Evolutionary conservation across 148 eudicot species (phyloP), one percentile per base, ranked within the genome.

Genomic region (Fagopyrum esculentum): DNA sequence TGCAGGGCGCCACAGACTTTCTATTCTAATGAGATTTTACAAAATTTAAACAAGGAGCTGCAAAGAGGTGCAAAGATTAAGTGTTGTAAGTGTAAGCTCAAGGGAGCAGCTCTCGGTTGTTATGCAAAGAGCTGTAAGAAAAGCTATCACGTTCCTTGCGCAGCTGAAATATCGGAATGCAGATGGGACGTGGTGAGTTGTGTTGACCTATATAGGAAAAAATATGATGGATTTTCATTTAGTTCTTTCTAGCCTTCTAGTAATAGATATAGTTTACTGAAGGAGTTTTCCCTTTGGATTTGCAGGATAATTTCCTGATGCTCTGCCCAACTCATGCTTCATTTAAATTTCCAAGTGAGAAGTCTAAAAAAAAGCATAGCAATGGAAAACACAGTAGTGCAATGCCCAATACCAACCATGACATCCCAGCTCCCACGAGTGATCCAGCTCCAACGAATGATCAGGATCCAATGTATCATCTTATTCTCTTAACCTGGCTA

Each of bases 31-130:
- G 96, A 89, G 19, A 83, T 71, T 8, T 78, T 90, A 11, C 83
- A 77, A 78, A 95, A 92, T 84, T 84, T 95, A 72, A 89, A 87
- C 72, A 76, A 85, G 78, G 98, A 95, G 79, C 83, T 95, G 22
- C 87, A 85, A 66, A 87, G 98, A 76, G 90, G 93, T 72, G 81
- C 84, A 73, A 92, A 92, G 74, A 93, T 95, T 43, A 95, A 92
- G 77, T 95, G 98, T 80, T 84, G 85, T 75, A 63, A 82, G 22
- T 95, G 98, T 84, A 88, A 90, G 76, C 83, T 86, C 60, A 90
- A 85, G 83, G 98, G 98, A 78, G 98, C 98, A 54, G 92, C 89
- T 2, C 96, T 95, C 77, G 98, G 98, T 22, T 95, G 97, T 82
- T 89, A 70, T 83, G 82, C 83, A 70, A 90, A 87, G 73, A 78